Base-by-base conservation (phyloP, 208 protist species). In the Zelonia costaricensis region DNA sequence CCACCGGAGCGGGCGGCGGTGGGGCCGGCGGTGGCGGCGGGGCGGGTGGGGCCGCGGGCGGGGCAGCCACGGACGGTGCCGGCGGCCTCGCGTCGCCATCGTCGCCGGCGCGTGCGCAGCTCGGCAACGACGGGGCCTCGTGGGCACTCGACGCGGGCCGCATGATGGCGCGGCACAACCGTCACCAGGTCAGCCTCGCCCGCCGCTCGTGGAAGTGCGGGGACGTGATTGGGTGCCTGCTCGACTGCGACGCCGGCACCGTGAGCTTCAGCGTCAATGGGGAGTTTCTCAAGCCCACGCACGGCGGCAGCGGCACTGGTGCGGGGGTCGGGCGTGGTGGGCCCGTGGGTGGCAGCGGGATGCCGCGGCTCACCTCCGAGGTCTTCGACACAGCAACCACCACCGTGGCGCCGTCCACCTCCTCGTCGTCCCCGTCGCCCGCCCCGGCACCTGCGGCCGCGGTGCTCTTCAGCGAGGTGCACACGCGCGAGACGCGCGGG, bases 261-360 rank as follows among this genome's bases (percentile, higher is more conserved):
- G 88, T 97, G 44, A 33, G 55, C 27, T 97, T 87, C 70, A 87
- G 72, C 38, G 58, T 97, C 36, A 97, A 97, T 61, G 92, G 90
- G 13, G 58, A 69, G 16, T 38, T 68, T 22, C 42, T 80, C 53
- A 56, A 66, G 31, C 65, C 72, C 42, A 22, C 73, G 40, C 77
- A 85, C 45, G 72, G 52, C 0, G 44, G 28, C 7, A 22, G 44
- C 16, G 13, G 31, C 36, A 10, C 44, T n/a, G 64, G 59, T 36
- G 39, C 58, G 40, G 25, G 60, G 55, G 33, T 64, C 64, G 31
- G 76, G 72, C 20, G 52, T 53, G 2, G 45, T 77, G 31, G 22
- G 28, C 22, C n/a, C n/a, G 25, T 10, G 28, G 20, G 25, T 25
- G 57, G 31, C 1, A 20, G 5, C 12, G 23, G 45, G 18, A 22